Base-by-base conservation (phyloP, 441 rosid genomes). In the Kokia cookei region DNA sequence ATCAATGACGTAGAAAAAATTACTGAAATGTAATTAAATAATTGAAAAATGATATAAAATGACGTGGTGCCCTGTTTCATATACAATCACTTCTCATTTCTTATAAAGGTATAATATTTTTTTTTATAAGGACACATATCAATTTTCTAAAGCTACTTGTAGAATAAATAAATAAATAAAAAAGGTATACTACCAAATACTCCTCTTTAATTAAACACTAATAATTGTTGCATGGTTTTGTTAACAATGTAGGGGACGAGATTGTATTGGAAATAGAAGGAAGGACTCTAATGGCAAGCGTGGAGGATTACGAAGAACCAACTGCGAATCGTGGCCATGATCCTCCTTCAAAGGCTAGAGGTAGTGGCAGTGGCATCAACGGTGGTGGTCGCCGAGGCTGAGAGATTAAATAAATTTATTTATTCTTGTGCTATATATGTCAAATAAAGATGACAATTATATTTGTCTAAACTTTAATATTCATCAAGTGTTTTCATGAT, bases 241-340 rank as follows among this genome's bases (percentile, higher is more conserved):
- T 6, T 58, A 57, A 24, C 8, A 9, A 5, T 7, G 51, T 24
- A 78, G 81, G 37, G 27, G 53, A 63, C 0, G 35, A 55, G 54
- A 80, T 73, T 22, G 71, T 72, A 75, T 42, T 76, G 73, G 43
- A 61, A 73, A 42, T 6, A 76, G 71, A 75, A 59, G 81, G 81
- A 77, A 80, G 93, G 75, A 72, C 88, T 45, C 47, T 90, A 66
- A 75, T 47, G 81, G 80, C 75, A 70, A 78, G 59, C 24, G 57
- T 87, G 42, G 55, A 84, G 43, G 97, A 90, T 75, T 90, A 90
- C 42, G 69, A 2, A 6, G 85, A 59, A 50, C 86, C 91, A 19
- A 69, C 84, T 0, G 94, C 94, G 6, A 91, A 86, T 80, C 76
- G 45, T 1, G 82, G 85, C 43, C 93, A 88, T 55, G 88, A 88